Evolutionary conservation across 2,329 filamentous ascomycete genomes (phyloP), one percentile per base, ranked within the genome.

Genomic region (Metarhizium brunneum): DNA sequence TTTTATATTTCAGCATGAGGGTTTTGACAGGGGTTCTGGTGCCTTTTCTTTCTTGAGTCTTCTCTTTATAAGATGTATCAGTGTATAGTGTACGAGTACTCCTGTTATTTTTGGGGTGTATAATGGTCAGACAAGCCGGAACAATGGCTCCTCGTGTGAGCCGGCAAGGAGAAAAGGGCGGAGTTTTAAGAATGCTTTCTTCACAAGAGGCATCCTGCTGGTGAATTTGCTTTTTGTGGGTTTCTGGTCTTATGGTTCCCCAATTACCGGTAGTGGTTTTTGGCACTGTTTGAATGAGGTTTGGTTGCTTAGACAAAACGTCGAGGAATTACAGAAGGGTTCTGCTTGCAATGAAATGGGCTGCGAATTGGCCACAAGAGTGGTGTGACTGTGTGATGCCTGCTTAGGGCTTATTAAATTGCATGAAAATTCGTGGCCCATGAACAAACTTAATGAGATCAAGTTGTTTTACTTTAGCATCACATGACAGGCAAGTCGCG

Each of bases 261-360:
- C 35, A 45, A 48, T 47, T 35, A 45, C 40, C 43, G 7, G 42
- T 36, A 45, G 14, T 51, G 49, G n/a, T 16, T 55, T 47, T 47
- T 55, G 29, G 49, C 53, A 45, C 30, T 55, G 47, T 59, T 54
- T 57, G 20, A 53, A 47, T 13, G 6, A 48, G 30, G 7, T 45
- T 16, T 3, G 14, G 20, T 38, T 47, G 25, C 30, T 11, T 40
- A 32, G 18, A 45, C 3, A 50, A 36, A 4, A 40, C 10, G 11
- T 16, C 6, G 18, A 25, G 25, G 25, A 13, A 50, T 18, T 14
- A 29, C 18, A 47, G 18, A 38, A 53, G 35, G 40, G 29, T 14
- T 16, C 38, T 7, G 13, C 13, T 13, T 40, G 38, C 38, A 13
- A 40, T 5, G 13, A 13, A 40, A 40, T 13, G 38, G 38, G 13